Conservation (phyloP, 1,284 basidiomycete genomes). For the Apiotrichum gamsii region DNA sequence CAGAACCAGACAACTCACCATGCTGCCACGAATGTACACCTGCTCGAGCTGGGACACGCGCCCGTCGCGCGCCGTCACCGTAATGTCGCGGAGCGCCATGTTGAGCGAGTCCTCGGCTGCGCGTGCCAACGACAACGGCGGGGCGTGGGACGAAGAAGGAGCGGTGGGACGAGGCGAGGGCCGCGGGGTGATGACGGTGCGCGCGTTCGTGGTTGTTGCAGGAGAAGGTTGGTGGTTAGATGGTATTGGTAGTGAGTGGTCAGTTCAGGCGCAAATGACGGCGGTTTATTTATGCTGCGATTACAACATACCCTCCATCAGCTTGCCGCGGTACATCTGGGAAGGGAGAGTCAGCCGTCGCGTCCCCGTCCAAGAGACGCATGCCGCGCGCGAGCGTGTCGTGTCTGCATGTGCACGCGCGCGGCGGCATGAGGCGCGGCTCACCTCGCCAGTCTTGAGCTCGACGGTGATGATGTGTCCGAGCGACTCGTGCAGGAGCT, state of each 20-base stretch:
- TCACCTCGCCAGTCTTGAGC: slow-evolving; percentile 75
- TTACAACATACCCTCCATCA: slow-evolving; percentile 83
- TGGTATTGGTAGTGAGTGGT: too few species aligned
- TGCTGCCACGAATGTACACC: slow-evolving; percentile 97
- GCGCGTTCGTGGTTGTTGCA: too few species aligned
- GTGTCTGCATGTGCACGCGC: too few species aligned
- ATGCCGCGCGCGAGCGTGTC: too few species aligned
- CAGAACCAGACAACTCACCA: slow-evolving; percentile 50
- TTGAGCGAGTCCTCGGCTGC: slow-evolving; percentile 97
- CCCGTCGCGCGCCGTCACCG: slow-evolving; percentile 95
- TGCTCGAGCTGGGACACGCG: slow-evolving; percentile 99
- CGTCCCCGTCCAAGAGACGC: too few species aligned
- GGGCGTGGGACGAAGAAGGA: not conserved
- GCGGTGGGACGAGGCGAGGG: too few species aligned
- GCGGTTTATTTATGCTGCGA: too few species aligned
- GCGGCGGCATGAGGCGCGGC: slow-evolving; percentile 6
- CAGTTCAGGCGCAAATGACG: too few species aligned
- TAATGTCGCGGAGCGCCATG: slow-evolving; percentile 93
- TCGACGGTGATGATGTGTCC: slow-evolving; percentile 97
- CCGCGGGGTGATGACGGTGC: too few species aligned
- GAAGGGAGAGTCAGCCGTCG: not conserved
- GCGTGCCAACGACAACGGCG: not conserved
- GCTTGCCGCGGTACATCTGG: slow-evolving; percentile 91
- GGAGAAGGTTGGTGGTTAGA: too few species aligned
- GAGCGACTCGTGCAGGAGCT: slow-evolving; percentile 85